phyloP scores from a whole-genome alignment of 768 basidiomycete genomes.

The Lactifluus subvellereus region DNA sequence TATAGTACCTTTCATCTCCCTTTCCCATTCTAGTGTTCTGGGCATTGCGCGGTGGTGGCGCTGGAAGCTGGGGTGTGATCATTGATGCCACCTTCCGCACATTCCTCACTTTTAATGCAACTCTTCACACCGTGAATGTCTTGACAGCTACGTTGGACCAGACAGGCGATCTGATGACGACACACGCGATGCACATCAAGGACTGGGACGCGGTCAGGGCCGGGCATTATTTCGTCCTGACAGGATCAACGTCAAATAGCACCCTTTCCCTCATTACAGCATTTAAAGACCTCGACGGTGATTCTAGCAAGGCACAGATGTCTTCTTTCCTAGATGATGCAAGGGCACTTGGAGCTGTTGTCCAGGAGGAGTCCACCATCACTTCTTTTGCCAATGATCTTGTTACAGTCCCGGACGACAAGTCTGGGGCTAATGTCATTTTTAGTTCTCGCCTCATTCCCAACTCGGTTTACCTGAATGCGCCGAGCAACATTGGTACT shows the following conservation, averaged over 20 bases:
- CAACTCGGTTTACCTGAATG: neutral
- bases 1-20: neutral
- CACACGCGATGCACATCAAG: conserved; percentile 20
- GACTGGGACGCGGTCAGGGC: conserved; percentile 6
- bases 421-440: conserved; percentile 10
- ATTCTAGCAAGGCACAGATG: conserved; percentile 19
- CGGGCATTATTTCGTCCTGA: conserved; percentile 30
- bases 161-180: conserved; percentile 33
- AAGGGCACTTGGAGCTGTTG: conserved; percentile 22
- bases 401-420: conserved; percentile 9
- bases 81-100: conserved; percentile 34
- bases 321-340: conserved; percentile 14
- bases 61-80: conserved; percentile 36
- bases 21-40: conserved; percentile 23
- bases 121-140: conserved; percentile 28
- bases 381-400: conserved; percentile 10
- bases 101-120: conserved; percentile 32
- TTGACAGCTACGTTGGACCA: conserved; percentile 33
- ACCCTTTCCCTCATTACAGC: conserved; percentile 17
- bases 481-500: conserved; percentile 10
- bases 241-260: conserved; percentile 7
- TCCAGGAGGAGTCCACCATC: conserved; percentile 9
- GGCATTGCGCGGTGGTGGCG: conserved; percentile 24
- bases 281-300: conserved; percentile 24
- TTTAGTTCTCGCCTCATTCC: conserved; percentile 23